Conservation (phyloP, 495 filamentous ascomycete genomes). For the Lophiotrema nucula region DNA sequence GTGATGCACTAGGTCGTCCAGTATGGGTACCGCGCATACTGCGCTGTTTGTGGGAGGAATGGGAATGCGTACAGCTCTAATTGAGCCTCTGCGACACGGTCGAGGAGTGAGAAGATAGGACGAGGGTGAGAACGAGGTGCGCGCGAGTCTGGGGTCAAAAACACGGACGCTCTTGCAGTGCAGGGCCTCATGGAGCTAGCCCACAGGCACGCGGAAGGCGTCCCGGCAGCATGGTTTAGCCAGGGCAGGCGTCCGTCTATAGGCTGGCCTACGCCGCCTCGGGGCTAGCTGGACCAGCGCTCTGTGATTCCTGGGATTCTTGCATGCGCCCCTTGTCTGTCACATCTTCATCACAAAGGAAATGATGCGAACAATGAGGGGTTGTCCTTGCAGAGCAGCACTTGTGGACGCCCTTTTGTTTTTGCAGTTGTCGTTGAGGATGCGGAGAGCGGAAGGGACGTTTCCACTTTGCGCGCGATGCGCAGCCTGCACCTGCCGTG, state of each 20-base stretch:
- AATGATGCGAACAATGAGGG: not conserved
- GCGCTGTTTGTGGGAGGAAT: not conserved
- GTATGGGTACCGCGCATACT: not conserved
- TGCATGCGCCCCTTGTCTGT: conserved; percentile 8
- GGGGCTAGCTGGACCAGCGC: no score
- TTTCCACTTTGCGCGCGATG: no score
- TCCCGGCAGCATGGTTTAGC: no score
- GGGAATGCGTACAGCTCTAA: not conserved
- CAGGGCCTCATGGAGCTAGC: not conserved
- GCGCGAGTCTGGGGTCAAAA: not conserved
- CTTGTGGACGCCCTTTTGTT: not conserved
- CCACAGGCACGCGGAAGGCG: no score
- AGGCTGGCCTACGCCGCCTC: no score
- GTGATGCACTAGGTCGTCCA: conserved; percentile 13
- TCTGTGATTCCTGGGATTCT: not conserved
- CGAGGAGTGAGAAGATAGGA: not conserved
- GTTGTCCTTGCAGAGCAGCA: not conserved
- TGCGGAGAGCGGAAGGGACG: not conserved
- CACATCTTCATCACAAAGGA: not conserved
- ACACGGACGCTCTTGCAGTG: not conserved
- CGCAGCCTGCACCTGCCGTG: not conserved
- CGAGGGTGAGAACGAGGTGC: no score
- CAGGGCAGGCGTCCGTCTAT: no score
- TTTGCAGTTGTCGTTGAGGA: not conserved
- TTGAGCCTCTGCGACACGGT: not conserved